Percentiles rank a stretch among this genome's conserved stretches.
Evolutionary conservation across 148 eudicot species (phyloP).

Genomic region (Heliosperma pusillum): DNA sequence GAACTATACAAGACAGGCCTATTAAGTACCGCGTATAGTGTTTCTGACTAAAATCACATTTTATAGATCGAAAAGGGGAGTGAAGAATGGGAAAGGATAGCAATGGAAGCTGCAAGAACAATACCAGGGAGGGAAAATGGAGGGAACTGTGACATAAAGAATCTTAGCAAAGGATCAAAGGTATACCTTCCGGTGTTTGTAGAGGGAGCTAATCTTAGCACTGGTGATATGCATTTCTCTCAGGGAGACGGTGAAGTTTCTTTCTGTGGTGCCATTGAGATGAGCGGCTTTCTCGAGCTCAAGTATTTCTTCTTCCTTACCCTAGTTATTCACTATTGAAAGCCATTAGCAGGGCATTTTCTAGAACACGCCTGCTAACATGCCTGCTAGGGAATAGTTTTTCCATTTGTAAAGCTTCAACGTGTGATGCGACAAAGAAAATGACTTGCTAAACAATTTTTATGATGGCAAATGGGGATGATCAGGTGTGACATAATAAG

Average conservation of each 20-base stretch:
- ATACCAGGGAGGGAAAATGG: slow-evolving; percentile 98
- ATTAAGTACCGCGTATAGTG: not conserved
- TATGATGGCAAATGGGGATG: not conserved
- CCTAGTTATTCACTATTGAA: slow-evolving; percentile 2
- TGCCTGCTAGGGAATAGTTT: not conserved
- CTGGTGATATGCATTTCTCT: slow-evolving; percentile 98
- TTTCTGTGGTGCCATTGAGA: slow-evolving; percentile 96
- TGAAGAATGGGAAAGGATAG: slow-evolving; percentile 77
- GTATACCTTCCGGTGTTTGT: slow-evolving; percentile 94
- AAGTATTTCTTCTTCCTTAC: slow-evolving; percentile 45
- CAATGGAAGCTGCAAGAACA: slow-evolving; percentile 82
- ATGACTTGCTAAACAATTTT: not conserved
- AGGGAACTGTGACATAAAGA: slow-evolving; percentile 95
- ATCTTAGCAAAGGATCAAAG: slow-evolving; percentile 89
- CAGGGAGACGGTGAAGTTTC: slow-evolving; percentile 95
- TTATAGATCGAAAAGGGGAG: slow-evolving; percentile 60
- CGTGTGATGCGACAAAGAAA: not conserved
- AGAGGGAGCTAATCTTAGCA: slow-evolving; percentile 90
- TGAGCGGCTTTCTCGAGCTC: slow-evolving; percentile 97
- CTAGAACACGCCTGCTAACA: no score
- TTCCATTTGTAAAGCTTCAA: not conserved
- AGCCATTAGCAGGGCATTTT: no score
- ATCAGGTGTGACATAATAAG: slow-evolving; percentile 85
- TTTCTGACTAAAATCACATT: slow-evolving; percentile 9
- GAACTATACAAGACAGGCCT: not conserved